phyloP scores from a whole-genome alignment of 202 grass and related monocot genomes.

The Musa balbisiana region DNA sequence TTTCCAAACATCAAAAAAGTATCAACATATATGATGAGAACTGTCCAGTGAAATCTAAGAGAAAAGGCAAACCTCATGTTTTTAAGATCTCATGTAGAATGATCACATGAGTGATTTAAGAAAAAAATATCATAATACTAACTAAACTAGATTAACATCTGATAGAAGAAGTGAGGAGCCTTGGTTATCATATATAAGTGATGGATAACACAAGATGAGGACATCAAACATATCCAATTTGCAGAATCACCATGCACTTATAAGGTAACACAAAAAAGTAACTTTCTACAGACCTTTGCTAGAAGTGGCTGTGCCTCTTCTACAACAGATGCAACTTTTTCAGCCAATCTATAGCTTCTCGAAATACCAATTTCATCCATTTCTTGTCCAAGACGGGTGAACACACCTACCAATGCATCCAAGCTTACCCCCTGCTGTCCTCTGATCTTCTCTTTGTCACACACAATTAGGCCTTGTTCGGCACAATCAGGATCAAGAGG shows the following conservation, averaged over 20 bases:
- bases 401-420: conserved; percentile 81
- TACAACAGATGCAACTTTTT: conserved; percentile 84
- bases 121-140: no score
- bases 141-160: no score
- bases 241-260: background rate
- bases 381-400: conserved; percentile 82
- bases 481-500: conserved; percentile 60
- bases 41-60: no score
- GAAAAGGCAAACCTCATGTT: no score
- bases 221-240: background rate
- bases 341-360: conserved; percentile 70
- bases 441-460: conserved; percentile 80
- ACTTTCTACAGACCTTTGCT: conserved; percentile 35
- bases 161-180: no score
- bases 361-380: conserved; percentile 84
- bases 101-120: no score
- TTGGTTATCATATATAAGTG: no score
- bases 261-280: background rate
- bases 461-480: conserved; percentile 83
- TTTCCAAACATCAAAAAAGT: background rate
- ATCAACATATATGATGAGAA: no score
- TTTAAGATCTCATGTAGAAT: no score
- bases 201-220: background rate
- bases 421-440: conserved; percentile 90
- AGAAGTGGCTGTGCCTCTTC: conserved; percentile 95